phyloP scores from a whole-genome alignment of 257 asterid species.

The Lavandula angustifolia region DNA sequence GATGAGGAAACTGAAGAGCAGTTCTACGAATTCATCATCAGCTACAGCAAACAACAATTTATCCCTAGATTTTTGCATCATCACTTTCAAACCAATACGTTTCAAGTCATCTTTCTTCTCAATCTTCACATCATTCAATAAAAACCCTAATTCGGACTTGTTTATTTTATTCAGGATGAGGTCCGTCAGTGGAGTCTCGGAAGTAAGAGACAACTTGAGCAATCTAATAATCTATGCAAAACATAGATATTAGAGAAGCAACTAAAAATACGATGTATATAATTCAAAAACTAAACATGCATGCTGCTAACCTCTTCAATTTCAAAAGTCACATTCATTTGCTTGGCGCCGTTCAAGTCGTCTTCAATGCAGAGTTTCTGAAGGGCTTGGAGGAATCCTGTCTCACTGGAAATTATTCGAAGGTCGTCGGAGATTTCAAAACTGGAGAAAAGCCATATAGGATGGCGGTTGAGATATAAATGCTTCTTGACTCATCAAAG shows the following conservation, averaged over 20 bases:
- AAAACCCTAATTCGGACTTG: too few relatives aligned
- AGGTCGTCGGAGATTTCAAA: slow-evolving; percentile 19
- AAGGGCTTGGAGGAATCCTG: background rate
- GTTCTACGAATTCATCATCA: slow-evolving; percentile 23
- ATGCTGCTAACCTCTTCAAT: slow-evolving; percentile 23
- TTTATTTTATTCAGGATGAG: slow-evolving; percentile 5
- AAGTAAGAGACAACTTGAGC: slow-evolving; percentile 12
- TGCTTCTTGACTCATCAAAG: too few relatives aligned
- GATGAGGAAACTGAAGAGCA: slow-evolving; percentile 27
- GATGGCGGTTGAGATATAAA: too few relatives aligned
- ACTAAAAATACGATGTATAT: background rate
- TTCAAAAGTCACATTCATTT: slow-evolving; percentile 8
- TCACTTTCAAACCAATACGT: slow-evolving; percentile 12
- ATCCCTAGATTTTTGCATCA: slow-evolving; percentile 24
- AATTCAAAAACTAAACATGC: too few relatives aligned
- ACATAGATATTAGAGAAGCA: too few relatives aligned
- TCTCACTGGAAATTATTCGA: background rate
- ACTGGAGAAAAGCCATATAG: too few relatives aligned
- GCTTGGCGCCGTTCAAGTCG: background rate
- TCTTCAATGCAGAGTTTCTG: background rate
- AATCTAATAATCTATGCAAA: slow-evolving; percentile 20
- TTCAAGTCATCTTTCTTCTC: background rate
- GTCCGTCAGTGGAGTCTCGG: slow-evolving; percentile 28
- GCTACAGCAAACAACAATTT: slow-evolving; percentile 31
- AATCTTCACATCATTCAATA: too few relatives aligned